Base-by-base conservation (phyloP, 2,329 filamentous ascomycete genomes). In the Colletotrichum sp. region DNA sequence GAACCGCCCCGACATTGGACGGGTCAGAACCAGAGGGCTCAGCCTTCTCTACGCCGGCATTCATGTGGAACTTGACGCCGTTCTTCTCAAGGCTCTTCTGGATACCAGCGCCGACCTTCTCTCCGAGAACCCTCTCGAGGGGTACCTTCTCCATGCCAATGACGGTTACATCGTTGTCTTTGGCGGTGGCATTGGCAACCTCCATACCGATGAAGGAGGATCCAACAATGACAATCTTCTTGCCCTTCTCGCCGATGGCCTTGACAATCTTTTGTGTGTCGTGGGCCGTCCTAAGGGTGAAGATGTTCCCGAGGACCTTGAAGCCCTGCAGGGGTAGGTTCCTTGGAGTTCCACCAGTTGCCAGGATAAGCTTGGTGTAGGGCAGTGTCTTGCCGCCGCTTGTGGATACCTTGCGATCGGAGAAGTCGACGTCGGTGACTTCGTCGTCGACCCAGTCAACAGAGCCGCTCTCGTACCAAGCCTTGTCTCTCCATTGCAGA, bases 191-290 rank as follows among this genome's bases (percentile, higher is more conserved):
- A 78, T 96, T 97, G 77, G 95, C 96, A n/a, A 98, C 92, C 85
- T 99, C 97, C 95, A 99, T 98, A 55, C 97, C 97, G 82, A 99
- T 99, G 85, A 99, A 99, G 1, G 95, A 98, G 75, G 94, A 96
- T 55, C 97, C 97, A 70, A 99, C 89, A 16, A 99, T 90, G 63
- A 98, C 95, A 79, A 99, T 92, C 85, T 98, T 98, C 90, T 98
- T 98, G 75, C 92, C 92, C 82, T 95, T 94, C 64, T 95, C 92
- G 34, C 95, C 95, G 63, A 98, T 94, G 8, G 95, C 95, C 2
- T 88, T 89, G 30, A 95, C 89, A 79, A 99, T 98, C 75, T 89
- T 90, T 83, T 96, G 92, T 1, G 93, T 92, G 81, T 99, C 93
- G 57, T 93, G 90, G n/a, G 98, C 88, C 13, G 89, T 93, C 70